These are phyloP conservation scores for Aureobasidium zeae DNA, from an alignment of 2,329 filamentous ascomycete species.

Conservation along the genomic window DNA sequence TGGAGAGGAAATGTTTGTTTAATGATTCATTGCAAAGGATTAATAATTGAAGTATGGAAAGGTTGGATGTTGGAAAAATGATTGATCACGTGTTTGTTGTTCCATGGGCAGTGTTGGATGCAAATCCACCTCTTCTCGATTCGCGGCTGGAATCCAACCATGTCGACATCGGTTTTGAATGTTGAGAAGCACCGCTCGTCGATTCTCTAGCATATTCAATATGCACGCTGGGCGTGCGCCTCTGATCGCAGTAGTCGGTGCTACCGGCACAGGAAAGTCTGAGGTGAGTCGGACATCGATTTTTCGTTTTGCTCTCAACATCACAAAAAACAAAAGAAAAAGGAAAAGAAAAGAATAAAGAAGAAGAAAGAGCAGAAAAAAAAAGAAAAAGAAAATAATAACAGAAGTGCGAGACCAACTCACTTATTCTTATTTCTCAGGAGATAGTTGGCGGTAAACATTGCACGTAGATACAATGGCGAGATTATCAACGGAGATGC, in stretches of 20 bases:
- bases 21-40: constrained; percentile 5
- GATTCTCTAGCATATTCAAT: constrained; percentile 7
- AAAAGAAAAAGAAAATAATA: background rate
- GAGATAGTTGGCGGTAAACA: constrained; percentile 71
- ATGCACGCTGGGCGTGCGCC: constrained; percentile 14
- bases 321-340: background rate
- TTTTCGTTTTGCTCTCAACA: background rate
- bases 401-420: background rate
- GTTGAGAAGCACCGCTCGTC: constrained; percentile 11
- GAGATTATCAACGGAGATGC: constrained; percentile 97
- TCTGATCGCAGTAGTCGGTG: constrained; percentile 58
- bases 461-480: constrained; percentile 74
- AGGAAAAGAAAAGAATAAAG: background rate
- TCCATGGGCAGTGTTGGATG: background rate
- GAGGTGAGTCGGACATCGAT: constrained; percentile 52
- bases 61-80: background rate
- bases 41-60: background rate
- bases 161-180: constrained; percentile 15
- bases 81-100: constrained; percentile 7
- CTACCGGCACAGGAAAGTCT: constrained; percentile 89
- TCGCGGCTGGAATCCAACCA: constrained; percentile 10
- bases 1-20: constrained; percentile 12
- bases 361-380: background rate
- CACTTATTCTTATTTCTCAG: background rate
- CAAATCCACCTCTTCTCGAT: constrained; percentile 5